Conservation (phyloP, 1,139 yeast genomes). For the Lodderomyces oxycetoniae region DNA sequence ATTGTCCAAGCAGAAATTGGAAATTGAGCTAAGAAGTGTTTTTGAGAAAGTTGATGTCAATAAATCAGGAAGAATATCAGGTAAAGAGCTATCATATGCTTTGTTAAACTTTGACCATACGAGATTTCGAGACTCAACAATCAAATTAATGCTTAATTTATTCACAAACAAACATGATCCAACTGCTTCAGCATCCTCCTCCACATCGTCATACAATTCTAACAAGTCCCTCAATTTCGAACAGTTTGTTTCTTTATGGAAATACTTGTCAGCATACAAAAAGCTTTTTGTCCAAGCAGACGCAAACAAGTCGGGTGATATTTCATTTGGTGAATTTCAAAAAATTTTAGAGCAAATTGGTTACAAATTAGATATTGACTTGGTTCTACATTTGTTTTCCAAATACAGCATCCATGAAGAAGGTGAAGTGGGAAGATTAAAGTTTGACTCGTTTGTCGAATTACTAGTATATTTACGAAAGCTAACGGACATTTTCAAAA, state of each 20-base stretch:
- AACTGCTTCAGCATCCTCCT: conserved; percentile 3
- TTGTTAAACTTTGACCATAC: conserved; percentile 63
- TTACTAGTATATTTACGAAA: conserved; percentile 71
- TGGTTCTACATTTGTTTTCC: conserved; percentile 58
- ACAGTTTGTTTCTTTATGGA: conserved; percentile 71
- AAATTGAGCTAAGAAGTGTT: conserved; percentile 47
- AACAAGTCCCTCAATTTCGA: conserved; percentile 42
- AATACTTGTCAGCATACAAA: conserved; percentile 67
- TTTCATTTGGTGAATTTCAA: conserved; percentile 64
- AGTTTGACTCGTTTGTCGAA: conserved; percentile 81
- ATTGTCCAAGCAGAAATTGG: conserved; percentile 24
- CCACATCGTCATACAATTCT: conserved; percentile 25
- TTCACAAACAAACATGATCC: conserved; percentile 24
- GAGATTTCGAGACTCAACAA: conserved; percentile 59
- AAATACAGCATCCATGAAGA: conserved; percentile 47
- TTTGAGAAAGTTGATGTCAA: conserved; percentile 55
- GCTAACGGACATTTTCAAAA: conserved; percentile 73
- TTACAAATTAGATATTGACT: conserved; percentile 57
- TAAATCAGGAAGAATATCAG: conserved; percentile 53
- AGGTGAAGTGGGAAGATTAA: conserved; percentile 50
- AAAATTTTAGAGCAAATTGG: conserved; percentile 68
- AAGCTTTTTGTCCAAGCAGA: conserved; percentile 64
- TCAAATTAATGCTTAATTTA: conserved; percentile 59
- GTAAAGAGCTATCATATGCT: conserved; percentile 57
- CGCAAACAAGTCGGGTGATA: conserved; percentile 53